Conservation (phyloP, 2,329 filamentous ascomycete species). For the Rhinocladiella similis region DNA sequence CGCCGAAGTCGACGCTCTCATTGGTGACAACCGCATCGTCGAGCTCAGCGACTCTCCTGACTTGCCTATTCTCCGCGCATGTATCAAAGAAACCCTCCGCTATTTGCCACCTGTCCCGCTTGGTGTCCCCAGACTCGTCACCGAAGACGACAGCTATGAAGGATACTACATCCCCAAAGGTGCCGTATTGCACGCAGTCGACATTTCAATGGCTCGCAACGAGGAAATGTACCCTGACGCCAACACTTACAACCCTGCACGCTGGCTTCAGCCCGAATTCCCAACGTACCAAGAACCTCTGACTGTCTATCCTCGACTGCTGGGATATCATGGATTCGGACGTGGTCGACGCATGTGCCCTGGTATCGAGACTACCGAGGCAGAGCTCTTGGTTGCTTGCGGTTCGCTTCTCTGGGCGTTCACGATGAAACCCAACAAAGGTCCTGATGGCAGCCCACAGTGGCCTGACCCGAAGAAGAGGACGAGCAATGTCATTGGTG, state of each 20-base stretch:
- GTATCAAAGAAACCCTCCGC: conserved; percentile 46
- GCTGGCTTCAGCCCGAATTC: conserved; percentile 33
- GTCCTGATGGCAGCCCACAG: conserved; percentile 27
- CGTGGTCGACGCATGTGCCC: conserved; percentile 33
- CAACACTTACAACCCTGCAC: conserved; percentile 31
- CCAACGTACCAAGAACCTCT: conserved; percentile 35
- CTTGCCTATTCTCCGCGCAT: conserved; percentile 41
- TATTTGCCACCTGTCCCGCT: conserved; percentile 51
- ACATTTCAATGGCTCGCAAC: conserved; percentile 35
- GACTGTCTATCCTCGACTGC: conserved; percentile 31
- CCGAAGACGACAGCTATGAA: conserved; percentile 51
- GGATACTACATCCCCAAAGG: conserved; percentile 54
- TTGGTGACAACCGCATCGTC: conserved; percentile 41
- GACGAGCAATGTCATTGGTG: conserved; percentile 30
- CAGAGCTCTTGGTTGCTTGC: conserved; percentile 31
- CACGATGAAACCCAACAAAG: conserved; percentile 26
- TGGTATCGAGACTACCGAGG: conserved; percentile 32
- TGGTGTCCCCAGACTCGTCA: conserved; percentile 54
- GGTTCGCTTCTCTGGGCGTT: conserved; percentile 31
- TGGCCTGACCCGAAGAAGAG: conserved; percentile 26
- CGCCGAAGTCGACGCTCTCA: conserved; percentile 37
- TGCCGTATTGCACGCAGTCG: conserved; percentile 43
- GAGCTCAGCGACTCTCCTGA: conserved; percentile 41
- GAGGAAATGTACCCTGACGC: conserved; percentile 33
- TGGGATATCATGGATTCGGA: conserved; percentile 31